Percentiles rank a stretch among this genome's conserved stretches.
Evolutionary conservation across 805 yeast species (phyloP).

Genomic region (Candida ortonii): DNA sequence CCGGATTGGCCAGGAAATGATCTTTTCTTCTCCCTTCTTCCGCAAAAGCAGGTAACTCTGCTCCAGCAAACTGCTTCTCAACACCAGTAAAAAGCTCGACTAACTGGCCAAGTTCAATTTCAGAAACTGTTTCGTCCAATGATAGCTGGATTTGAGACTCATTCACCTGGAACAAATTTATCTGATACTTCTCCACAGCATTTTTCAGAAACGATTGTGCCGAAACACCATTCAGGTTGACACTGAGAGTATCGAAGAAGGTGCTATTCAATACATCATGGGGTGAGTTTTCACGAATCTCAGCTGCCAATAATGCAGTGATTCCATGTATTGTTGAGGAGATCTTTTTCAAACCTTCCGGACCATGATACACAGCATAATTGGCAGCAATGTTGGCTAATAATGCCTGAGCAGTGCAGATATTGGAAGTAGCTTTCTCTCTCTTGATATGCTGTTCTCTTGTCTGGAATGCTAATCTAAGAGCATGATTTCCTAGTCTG

Average conservation of each 20-base stretch:
- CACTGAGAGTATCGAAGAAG: slow-evolving; percentile 87
- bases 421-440: slow-evolving; percentile 96
- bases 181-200: slow-evolving; percentile 62
- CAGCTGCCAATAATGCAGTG: slow-evolving; percentile 67
- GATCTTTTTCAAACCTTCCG: slow-evolving; percentile 75
- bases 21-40: slow-evolving; percentile 52
- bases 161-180: slow-evolving; percentile 73
- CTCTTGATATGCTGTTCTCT: slow-evolving; percentile 98
- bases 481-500: slow-evolving; percentile 84
- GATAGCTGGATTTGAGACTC: slow-evolving; percentile 67
- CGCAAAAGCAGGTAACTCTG: slow-evolving; percentile 50
- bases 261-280: slow-evolving; percentile 54
- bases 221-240: slow-evolving; percentile 47
- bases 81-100: slow-evolving; percentile 56
- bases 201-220: slow-evolving; percentile 54
- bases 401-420: slow-evolving; percentile 96
- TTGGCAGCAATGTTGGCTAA: slow-evolving; percentile 93
- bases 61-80: slow-evolving; percentile 20
- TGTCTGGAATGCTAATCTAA: slow-evolving; percentile 91
- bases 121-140: slow-evolving; percentile 83
- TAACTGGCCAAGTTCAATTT: slow-evolving; percentile 56
- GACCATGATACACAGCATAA: slow-evolving; percentile 96
- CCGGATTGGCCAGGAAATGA: slow-evolving; percentile 62
- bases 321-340: slow-evolving; percentile 73
- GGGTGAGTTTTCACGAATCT: slow-evolving; percentile 39